Conservation (phyloP, 805 yeast species). For the Candida incommunis region DNA sequence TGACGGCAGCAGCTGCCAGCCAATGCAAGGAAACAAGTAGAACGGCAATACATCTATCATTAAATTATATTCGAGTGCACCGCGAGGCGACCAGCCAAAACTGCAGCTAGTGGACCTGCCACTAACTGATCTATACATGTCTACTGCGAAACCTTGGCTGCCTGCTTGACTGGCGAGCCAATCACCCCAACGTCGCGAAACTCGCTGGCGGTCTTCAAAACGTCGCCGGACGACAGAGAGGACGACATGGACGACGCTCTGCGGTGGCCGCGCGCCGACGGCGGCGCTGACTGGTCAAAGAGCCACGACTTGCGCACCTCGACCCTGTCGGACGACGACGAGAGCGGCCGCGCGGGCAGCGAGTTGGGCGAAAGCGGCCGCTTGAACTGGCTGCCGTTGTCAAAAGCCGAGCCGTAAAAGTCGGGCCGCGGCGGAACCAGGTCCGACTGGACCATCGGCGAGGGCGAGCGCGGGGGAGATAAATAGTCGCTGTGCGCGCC, state of each 20-base stretch:
- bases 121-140: no score
- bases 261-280: background rate
- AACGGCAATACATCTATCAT: no score
- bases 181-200: background rate
- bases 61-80: no score
- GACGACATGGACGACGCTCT: background rate
- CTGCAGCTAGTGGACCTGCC: no score
- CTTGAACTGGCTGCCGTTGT: no score
- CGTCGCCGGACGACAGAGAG: background rate
- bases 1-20: no score
- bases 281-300: background rate
- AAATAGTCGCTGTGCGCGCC: background rate
- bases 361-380: conserved; percentile 1
- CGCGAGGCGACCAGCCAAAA: no score
- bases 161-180: background rate
- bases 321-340: background rate
- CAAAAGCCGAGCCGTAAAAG: background rate
- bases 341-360: background rate
- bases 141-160: background rate
- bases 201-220: no score
- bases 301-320: background rate
- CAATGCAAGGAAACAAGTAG: no score
- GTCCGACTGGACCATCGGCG: background rate
- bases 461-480: background rate
- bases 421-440: background rate